Conservation (phyloP, 2,329 filamentous ascomycete genomes). For the Pseudogymnoascus sp. region DNA sequence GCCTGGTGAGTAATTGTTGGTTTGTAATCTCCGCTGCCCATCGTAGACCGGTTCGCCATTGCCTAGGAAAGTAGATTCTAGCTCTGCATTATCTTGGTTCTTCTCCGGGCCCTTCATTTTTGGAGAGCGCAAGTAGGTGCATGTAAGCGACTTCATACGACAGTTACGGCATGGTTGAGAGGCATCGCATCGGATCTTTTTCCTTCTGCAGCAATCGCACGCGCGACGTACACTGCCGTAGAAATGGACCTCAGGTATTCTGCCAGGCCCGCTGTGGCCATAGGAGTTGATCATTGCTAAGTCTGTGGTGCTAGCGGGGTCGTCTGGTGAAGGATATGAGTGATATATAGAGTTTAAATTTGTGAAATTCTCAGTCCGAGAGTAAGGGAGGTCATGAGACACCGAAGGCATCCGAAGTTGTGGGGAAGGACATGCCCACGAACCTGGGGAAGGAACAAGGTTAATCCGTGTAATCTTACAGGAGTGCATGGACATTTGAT, state of each 20-base stretch:
- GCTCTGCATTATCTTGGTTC: background rate
- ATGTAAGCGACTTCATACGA: constrained; percentile 12
- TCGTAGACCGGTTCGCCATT: background rate
- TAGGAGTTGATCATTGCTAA: background rate
- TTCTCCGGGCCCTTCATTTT: constrained; percentile 27
- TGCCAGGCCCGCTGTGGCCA: background rate
- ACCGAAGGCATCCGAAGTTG: background rate
- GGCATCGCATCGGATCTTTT: constrained; percentile 28
- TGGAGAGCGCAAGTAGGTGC: constrained; percentile 26
- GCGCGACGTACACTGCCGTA: constrained; percentile 14
- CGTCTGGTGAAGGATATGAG: background rate
- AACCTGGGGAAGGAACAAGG: constrained; percentile 4
- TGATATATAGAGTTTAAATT: background rate
- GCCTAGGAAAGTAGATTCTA: background rate
- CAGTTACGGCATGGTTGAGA: constrained; percentile 24
- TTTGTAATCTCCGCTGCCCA: background rate
- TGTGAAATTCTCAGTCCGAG: background rate
- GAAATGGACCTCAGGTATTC: background rate
- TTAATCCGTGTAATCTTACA: constrained; percentile 23
- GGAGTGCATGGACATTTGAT: constrained; percentile 29
- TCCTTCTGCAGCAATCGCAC: constrained; percentile 26
- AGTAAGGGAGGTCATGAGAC: background rate
- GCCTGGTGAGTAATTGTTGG: background rate
- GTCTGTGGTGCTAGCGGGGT: background rate
- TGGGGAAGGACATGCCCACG: background rate